phyloP scores from a whole-genome alignment of 192 early-diverging fungal species.

The Oehlia diaphana region DNA sequence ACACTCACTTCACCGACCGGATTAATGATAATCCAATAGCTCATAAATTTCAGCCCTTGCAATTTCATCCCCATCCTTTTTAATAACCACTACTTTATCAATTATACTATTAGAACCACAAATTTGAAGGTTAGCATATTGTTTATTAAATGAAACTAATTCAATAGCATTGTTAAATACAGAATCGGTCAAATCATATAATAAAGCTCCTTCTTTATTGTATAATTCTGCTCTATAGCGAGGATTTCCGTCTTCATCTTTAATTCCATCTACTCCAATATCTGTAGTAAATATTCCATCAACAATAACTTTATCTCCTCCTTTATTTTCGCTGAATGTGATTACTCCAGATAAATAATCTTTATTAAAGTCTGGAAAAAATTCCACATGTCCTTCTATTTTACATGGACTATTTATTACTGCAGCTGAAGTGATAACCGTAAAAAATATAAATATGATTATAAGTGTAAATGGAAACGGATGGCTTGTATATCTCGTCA shows the following conservation, averaged over 20 bases:
- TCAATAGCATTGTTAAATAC: constrained; percentile 7
- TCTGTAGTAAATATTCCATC: not conserved
- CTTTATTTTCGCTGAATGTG: not conserved
- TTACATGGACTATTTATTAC: not conserved
- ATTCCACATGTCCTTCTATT: not conserved
- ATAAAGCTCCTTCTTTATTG: not conserved
- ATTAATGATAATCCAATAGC: not conserved
- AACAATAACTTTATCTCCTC: not conserved
- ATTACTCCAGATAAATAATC: not conserved
- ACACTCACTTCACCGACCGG: no score
- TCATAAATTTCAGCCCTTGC: not conserved
- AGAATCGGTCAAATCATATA: not conserved
- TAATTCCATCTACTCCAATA: not conserved
- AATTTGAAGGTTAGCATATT: not conserved
- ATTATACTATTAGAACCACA: not conserved
- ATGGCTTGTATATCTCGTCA: no score
- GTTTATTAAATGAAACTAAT: not conserved
- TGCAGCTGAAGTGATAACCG: not conserved
- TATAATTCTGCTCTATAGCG: not conserved
- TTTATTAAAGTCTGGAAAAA: not conserved
- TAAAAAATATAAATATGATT: not conserved
- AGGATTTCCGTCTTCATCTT: not conserved
- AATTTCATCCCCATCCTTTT: not conserved
- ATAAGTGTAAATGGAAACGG: not conserved
- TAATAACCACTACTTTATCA: not conserved